Percentiles rank a stretch among this genome's conserved stretches.
Conservation (phyloP, 495 filamentous ascomycete species). For the Xylaria scruposa region DNA sequence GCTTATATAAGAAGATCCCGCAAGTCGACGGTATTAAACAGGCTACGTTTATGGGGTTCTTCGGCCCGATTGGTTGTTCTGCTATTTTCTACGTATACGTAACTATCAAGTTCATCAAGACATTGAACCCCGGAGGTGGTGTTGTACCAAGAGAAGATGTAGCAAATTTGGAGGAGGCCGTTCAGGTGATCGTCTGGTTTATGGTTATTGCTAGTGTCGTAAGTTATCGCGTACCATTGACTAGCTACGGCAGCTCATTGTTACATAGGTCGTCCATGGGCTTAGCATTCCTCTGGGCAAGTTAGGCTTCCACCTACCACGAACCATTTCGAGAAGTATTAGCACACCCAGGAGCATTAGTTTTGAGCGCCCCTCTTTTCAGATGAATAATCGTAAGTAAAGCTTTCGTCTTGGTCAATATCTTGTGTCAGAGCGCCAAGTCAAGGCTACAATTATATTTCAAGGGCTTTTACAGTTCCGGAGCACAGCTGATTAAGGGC, state of each 20-base stretch:
- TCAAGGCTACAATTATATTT: background rate
- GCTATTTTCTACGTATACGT: constrained; percentile 91
- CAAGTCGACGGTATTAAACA: constrained; percentile 71
- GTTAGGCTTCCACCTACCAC: constrained; percentile 77
- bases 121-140: constrained; percentile 58
- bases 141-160: constrained; percentile 72
- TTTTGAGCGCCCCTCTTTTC: constrained; percentile 34
- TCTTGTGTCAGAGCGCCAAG: background rate
- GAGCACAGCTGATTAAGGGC: no score
- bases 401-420: background rate
- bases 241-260: background rate
- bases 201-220: constrained; percentile 85
- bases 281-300: constrained; percentile 86
- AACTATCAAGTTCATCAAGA: constrained; percentile 69
- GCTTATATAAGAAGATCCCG: constrained; percentile 75
- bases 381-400: constrained; percentile 18
- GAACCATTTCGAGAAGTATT: constrained; percentile 70
- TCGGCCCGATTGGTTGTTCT: constrained; percentile 93
- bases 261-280: constrained; percentile 76
- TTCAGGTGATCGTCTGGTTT: constrained; percentile 84
- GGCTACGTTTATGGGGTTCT: constrained; percentile 87
- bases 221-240: constrained; percentile 47
- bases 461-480: background rate
- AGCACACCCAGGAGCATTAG: constrained; percentile 51
- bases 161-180: constrained; percentile 63